phyloP scores from a whole-genome alignment of 768 basidiomycete species.

The Russula sp. region DNA sequence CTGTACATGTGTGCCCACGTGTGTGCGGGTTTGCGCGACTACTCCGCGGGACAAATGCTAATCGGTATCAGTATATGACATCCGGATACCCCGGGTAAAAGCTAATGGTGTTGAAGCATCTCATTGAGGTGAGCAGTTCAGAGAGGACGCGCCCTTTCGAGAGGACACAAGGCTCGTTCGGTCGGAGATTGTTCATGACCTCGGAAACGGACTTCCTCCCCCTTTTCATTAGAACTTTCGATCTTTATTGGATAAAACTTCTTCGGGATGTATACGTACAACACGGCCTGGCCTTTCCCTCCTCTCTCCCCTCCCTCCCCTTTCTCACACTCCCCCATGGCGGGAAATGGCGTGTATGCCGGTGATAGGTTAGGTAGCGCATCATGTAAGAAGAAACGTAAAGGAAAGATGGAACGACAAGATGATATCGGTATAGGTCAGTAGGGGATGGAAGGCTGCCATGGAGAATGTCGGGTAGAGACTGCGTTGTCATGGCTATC shows the following conservation, averaged over 20 bases:
- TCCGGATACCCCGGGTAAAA: no score
- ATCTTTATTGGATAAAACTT: conserved; percentile 5
- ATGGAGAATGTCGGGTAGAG: not conserved
- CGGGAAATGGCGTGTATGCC: conserved; percentile 8
- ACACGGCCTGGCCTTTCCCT: not conserved
- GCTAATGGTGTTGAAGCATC: no score
- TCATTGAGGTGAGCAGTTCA: no score
- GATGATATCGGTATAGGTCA: conserved; percentile 10
- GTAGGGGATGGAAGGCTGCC: not conserved
- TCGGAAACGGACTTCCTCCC: no score
- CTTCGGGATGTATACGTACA: conserved; percentile 13
- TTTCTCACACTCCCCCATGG: not conserved
- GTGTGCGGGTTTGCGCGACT: not conserved
- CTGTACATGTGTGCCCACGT: not conserved
- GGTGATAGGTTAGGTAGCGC: conserved; percentile 14
- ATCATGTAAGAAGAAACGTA: conserved; percentile 5
- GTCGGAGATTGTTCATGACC: no score
- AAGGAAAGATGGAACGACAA: not conserved
- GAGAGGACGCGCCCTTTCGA: no score
- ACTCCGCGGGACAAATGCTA: conserved; percentile 1
- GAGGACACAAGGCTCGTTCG: no score
- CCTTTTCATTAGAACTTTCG: not conserved
- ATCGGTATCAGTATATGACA: no score
- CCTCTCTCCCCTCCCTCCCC: conserved; percentile 3
- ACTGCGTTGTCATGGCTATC: conserved; percentile 2